These are phyloP conservation scores for Phytopythium aichiense DNA, from an alignment of 352 stramenopile species.

Conservation along the genomic window DNA sequence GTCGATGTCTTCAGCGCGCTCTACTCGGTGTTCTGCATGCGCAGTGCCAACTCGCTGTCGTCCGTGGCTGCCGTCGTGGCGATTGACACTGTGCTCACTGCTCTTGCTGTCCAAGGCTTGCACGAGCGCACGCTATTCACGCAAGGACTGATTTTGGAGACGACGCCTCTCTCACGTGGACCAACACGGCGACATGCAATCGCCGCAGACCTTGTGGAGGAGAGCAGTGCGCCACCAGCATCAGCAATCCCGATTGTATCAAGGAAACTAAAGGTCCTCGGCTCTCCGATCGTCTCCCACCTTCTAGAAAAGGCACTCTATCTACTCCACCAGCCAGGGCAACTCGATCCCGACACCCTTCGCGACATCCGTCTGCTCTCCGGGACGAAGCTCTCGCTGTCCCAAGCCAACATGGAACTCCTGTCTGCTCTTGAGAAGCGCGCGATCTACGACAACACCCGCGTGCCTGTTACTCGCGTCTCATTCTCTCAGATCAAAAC, in stretches of 20 bases:
- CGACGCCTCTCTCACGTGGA: conserved; percentile 8
- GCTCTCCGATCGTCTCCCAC: conserved; percentile 6
- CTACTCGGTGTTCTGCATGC: conserved; percentile 31
- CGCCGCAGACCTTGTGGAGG: background rate
- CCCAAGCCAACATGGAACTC: conserved; percentile 9
- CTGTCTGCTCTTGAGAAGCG: conserved; percentile 14
- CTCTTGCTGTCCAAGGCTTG: conserved; percentile 20
- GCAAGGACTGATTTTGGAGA: conserved; percentile 15
- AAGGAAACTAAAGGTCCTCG: conserved; percentile 9
- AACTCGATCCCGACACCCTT: conserved; percentile 15
- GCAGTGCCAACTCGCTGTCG: conserved; percentile 21
- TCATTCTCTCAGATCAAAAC: conserved; percentile 17
- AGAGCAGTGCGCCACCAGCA: background rate
- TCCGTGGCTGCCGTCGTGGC: conserved; percentile 15
- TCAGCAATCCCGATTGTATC: background rate
- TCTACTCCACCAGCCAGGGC: conserved; percentile 18
- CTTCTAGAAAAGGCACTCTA: conserved; percentile 13
- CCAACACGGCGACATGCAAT: conserved; percentile 6
- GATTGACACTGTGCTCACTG: conserved; percentile 14
- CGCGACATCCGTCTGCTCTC: conserved; percentile 23
- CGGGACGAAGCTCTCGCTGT: conserved; percentile 16
- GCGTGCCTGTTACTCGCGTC: background rate
- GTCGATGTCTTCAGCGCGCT: conserved; percentile 37
- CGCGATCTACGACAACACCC: conserved; percentile 23
- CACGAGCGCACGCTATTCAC: conserved; percentile 11